These are phyloP conservation scores for Musa troglodytarum DNA, from an alignment of 176 grass and related monocot genomes.

Conservation along the genomic window DNA sequence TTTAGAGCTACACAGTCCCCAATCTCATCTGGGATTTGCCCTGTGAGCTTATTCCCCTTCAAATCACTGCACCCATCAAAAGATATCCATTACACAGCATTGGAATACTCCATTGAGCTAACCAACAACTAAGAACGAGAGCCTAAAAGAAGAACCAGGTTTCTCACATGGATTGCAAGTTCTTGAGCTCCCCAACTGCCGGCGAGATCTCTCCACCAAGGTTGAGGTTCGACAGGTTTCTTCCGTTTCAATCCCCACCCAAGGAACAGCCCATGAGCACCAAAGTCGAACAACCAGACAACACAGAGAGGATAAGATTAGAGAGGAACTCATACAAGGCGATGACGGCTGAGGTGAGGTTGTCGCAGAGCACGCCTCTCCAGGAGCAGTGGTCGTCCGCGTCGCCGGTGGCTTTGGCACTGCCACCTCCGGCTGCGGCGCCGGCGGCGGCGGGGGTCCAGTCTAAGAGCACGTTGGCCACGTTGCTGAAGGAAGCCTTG, in stretches of 20 bases:
- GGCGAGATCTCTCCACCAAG: constrained; percentile 95
- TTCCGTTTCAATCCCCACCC: constrained; percentile 1
- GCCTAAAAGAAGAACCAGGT: constrained; percentile 20
- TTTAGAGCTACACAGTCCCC: constrained; percentile 75
- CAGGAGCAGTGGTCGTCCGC: constrained; percentile 70
- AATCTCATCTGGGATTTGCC: constrained; percentile 99
- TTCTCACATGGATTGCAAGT: constrained; percentile 56
- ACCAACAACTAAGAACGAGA: constrained; percentile 20
- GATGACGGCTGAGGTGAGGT: constrained; percentile 51
- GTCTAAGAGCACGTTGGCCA: constrained; percentile 59
- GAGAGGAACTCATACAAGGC: constrained; percentile 33
- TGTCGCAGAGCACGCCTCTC: constrained; percentile 83
- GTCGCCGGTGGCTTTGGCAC: constrained; percentile 11
- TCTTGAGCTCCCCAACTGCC: constrained; percentile 64
- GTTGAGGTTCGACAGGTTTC: constrained; percentile 94
- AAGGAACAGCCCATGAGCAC: background rate
- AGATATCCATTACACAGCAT: constrained; percentile 7
- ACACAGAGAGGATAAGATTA: background rate
- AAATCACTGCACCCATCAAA: constrained; percentile 63
- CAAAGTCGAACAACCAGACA: background rate
- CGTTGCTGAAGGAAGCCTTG: constrained; percentile 76
- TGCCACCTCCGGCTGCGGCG: background rate
- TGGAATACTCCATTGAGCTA: constrained; percentile 16
- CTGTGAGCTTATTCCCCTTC: constrained; percentile 70
- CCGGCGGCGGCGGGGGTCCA: constrained; percentile 37